phyloP scores from a whole-genome alignment of 2,329 filamentous ascomycete species.

The Colletotrichum neosansevieriae region DNA sequence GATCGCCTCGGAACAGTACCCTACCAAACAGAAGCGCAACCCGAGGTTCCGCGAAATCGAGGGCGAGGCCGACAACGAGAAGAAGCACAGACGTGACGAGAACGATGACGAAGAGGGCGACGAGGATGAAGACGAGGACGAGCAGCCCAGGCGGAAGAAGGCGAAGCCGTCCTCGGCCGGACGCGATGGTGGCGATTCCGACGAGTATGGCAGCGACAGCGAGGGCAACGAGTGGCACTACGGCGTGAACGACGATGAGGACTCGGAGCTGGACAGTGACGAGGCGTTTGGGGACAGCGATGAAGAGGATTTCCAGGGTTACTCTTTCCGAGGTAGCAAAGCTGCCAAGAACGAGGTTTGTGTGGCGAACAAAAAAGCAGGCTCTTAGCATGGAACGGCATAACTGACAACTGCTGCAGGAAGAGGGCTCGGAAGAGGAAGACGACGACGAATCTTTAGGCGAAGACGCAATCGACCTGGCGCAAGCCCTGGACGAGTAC shows the following conservation, averaged over 20 bases:
- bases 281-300: slow-evolving; percentile 92
- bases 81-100: slow-evolving; percentile 43
- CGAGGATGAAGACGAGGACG: slow-evolving; percentile 60
- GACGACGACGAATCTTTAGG: slow-evolving; percentile 70
- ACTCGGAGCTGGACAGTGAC: slow-evolving; percentile 75
- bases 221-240: slow-evolving; percentile 89
- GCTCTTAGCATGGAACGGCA: neutral
- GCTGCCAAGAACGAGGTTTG: slow-evolving; percentile 48
- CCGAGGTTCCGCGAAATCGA: slow-evolving; percentile 66
- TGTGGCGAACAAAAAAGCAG: neutral
- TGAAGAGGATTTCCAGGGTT: slow-evolving; percentile 85
- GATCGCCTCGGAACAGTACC: slow-evolving; percentile 66
- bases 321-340: slow-evolving; percentile 65
- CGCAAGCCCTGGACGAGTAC: slow-evolving; percentile 67
- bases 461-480: slow-evolving; percentile 70
- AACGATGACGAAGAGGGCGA: slow-evolving; percentile 37
- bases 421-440: slow-evolving; percentile 67
- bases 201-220: slow-evolving; percentile 84
- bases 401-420: slow-evolving; percentile 55
- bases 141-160: slow-evolving; percentile 60
- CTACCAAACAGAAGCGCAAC: slow-evolving; percentile 60
- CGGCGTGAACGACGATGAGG: slow-evolving; percentile 72
- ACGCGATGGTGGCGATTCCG: slow-evolving; percentile 65
- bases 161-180: slow-evolving; percentile 56
- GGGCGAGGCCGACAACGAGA: slow-evolving; percentile 47